Percentiles rank a stretch among this genome's conserved stretches.
Conservation (phyloP, 768 basidiomycete genomes). For the Suillus fuscotomentosus region DNA sequence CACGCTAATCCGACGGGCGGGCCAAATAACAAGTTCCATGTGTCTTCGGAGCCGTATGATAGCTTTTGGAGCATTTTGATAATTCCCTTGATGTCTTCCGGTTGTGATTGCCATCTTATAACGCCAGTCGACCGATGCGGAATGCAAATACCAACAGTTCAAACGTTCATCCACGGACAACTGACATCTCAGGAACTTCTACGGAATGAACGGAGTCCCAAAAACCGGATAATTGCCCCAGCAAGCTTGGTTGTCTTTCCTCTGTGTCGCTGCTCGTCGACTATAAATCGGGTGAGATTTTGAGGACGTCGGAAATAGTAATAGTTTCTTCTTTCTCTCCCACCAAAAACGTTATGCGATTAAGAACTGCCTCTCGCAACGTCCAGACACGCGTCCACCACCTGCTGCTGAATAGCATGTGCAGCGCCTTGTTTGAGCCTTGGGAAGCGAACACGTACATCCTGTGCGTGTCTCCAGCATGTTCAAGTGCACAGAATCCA, state of each 20-base stretch:
- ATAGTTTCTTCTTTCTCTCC: constrained; percentile 5
- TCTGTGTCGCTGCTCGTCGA: constrained; percentile 6
- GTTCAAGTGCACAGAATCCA: constrained; percentile 1
- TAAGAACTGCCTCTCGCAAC: constrained; percentile 7
- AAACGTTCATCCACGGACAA: constrained; percentile 1
- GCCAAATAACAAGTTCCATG: constrained; percentile 6
- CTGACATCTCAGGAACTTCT: not conserved
- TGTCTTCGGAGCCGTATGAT: not conserved
- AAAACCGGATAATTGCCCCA: constrained; percentile 5
- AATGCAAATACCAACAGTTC: constrained; percentile 1
- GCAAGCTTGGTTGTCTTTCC: not conserved
- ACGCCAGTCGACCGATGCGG: constrained; percentile 6
- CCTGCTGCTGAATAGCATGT: constrained; percentile 4
- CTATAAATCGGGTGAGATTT: constrained; percentile 1
- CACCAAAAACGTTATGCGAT: constrained; percentile 1
- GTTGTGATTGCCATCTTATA: constrained; percentile 6
- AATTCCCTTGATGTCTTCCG: constrained; percentile 3
- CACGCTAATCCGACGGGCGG: constrained; percentile 4
- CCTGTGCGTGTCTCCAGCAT: constrained; percentile 6
- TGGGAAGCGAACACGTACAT: constrained; percentile 8
- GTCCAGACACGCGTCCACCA: constrained; percentile 10
- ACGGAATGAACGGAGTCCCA: constrained; percentile 5
- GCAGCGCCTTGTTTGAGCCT: constrained; percentile 2
- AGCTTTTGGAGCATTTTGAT: constrained; percentile 5
- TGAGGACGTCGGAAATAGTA: constrained; percentile 6